These are phyloP conservation scores for Aspergillus incahuasiensis DNA, from an alignment of 495 filamentous ascomycete species.

Conservation along the genomic window DNA sequence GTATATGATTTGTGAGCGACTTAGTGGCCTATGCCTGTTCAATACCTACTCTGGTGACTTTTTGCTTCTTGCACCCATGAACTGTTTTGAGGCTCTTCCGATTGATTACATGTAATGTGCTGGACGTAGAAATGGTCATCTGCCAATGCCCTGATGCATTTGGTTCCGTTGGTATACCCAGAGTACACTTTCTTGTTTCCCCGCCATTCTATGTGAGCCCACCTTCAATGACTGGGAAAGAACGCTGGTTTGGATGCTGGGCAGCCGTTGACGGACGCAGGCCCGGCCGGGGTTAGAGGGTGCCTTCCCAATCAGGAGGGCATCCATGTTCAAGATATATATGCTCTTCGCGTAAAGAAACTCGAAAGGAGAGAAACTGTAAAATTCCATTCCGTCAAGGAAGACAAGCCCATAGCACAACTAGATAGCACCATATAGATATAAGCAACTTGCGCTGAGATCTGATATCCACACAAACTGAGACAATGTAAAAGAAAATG, in stretches of 20 bases:
- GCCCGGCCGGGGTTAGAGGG: too few species aligned
- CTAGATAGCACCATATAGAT: neutral
- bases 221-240: too few species aligned
- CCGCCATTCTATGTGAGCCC: too few species aligned
- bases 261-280: too few species aligned
- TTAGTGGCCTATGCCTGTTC: slow-evolving; percentile 11
- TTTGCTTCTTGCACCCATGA: neutral
- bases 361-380: neutral
- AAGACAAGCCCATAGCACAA: neutral
- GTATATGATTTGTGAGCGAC: slow-evolving; percentile 22
- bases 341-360: neutral
- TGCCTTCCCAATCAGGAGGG: too few species aligned
- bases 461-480: slow-evolving; percentile 1
- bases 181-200: too few species aligned
- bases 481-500: neutral
- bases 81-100: neutral
- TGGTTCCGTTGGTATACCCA: too few species aligned
- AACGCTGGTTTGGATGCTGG: too few species aligned
- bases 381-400: slow-evolving; percentile 4
- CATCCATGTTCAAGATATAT: neutral
- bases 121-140: neutral
- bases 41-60: slow-evolving; percentile 14
- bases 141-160: neutral
- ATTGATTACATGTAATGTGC: neutral
- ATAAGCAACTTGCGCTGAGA: neutral